Conservation (phyloP, 2,329 filamentous ascomycete genomes). For the Cordyceps pruinosa region DNA sequence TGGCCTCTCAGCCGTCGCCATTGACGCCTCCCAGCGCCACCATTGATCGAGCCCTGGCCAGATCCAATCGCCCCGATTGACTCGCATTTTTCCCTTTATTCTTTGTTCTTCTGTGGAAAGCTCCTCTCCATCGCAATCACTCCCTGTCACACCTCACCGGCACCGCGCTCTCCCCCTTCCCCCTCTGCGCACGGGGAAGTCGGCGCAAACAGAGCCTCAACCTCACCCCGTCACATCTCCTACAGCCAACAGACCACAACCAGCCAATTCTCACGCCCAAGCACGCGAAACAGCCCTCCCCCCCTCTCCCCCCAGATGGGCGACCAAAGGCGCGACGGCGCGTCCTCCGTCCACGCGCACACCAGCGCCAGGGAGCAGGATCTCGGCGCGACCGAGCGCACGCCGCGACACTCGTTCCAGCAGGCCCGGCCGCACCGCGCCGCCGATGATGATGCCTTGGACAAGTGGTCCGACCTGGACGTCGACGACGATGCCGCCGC, state of each 20-base stretch:
- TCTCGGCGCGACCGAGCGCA: neutral
- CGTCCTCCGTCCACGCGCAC: neutral
- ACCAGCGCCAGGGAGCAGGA: conserved; percentile 7
- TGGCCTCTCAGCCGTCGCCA: neutral
- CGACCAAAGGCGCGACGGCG: neutral
- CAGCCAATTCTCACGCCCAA: too few species aligned
- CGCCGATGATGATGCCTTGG: neutral
- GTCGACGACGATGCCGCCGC: neutral
- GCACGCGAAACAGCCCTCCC: neutral
- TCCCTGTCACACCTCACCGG: too few species aligned
- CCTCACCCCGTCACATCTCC: too few species aligned
- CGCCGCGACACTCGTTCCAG: conserved; percentile 10
- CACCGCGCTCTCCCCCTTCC: too few species aligned
- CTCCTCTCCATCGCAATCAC: too few species aligned
- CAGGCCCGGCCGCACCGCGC: neutral
- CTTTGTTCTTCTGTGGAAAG: too few species aligned
- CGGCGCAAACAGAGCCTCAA: too few species aligned
- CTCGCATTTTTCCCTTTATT: neutral
- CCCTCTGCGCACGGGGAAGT: too few species aligned
- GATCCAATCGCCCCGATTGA: neutral
- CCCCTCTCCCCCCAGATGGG: neutral
- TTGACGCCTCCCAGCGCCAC: neutral
- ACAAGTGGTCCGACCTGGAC: conserved; percentile 6
- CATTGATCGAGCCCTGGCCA: neutral
- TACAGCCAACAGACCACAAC: too few species aligned